Evolutionary conservation across 2,329 filamentous ascomycete genomes (phyloP).

Genomic region (Fusarium sp.): DNA sequence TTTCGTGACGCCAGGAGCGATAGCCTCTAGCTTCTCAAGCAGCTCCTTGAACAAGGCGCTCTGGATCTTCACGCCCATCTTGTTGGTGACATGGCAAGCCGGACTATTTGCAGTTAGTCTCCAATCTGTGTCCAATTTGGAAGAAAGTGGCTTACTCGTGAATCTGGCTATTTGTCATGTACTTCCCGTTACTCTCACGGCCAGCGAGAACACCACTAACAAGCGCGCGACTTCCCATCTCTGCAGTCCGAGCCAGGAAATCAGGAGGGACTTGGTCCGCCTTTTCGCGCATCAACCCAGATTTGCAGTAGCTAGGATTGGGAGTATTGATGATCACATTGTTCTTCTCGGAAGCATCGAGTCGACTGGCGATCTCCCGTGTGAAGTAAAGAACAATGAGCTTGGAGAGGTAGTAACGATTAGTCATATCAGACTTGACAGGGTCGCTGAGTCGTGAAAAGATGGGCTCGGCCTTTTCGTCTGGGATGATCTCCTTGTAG

Average conservation of each 20-base stretch:
- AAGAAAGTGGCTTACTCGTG: conserved; percentile 28
- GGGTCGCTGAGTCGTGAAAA: conserved; percentile 48
- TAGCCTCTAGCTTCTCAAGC: conserved; percentile 47
- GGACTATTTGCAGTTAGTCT: conserved; percentile 17
- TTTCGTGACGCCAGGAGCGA: conserved; percentile 22
- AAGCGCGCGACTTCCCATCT: conserved; percentile 55
- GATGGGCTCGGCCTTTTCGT: conserved; percentile 23
- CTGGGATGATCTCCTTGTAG: conserved; percentile 37
- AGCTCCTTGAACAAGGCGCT: conserved; percentile 50
- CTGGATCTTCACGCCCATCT: conserved; percentile 47
- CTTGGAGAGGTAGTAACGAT: conserved; percentile 50
- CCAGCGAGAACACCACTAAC: conserved; percentile 48
- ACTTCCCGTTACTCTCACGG: conserved; percentile 49
- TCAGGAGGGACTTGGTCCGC: not conserved
- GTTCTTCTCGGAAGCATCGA: conserved; percentile 1
- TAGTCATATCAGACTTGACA: conserved; percentile 41
- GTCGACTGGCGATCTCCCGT: conserved; percentile 45
- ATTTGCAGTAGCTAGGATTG: conserved; percentile 57
- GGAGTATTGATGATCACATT: conserved; percentile 52
- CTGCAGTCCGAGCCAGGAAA: conserved; percentile 56
- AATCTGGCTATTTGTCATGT: conserved; percentile 49
- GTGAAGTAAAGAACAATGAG: conserved; percentile 47
- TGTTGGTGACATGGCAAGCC: conserved; percentile 47
- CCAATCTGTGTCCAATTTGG: fast-evolving
- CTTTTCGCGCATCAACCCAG: conserved; percentile 42